Conservation (phyloP, 2,329 filamentous ascomycete genomes). For the Amauroascus niger region DNA sequence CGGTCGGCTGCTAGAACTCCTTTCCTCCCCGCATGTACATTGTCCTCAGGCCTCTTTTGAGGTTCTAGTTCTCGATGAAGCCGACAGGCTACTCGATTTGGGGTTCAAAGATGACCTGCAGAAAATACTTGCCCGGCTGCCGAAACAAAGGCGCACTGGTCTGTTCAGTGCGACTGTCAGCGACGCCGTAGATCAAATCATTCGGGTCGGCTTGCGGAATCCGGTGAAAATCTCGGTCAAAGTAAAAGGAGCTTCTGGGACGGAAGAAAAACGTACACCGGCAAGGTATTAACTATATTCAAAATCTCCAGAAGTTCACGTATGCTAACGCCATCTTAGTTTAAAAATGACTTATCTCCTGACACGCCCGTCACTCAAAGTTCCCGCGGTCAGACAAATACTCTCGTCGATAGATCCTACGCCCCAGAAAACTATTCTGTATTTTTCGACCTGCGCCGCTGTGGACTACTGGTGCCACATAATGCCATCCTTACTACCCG, state of each 20-base stretch:
- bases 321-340: conserved; percentile 31
- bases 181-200: conserved; percentile 86
- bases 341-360: conserved; percentile 83
- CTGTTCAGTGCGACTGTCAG: conserved; percentile 94
- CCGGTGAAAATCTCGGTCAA: conserved; percentile 92
- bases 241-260: conserved; percentile 65
- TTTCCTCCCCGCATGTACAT: conserved; percentile 78
- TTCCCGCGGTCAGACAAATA: conserved; percentile 62
- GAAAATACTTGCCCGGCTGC: conserved; percentile 69
- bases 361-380: conserved; percentile 66
- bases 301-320: background rate
- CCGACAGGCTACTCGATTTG: conserved; percentile 81
- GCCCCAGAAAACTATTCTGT: conserved; percentile 80
- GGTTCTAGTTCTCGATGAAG: conserved; percentile 85
- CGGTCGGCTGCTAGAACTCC: conserved; percentile 75
- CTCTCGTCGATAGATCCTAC: conserved; percentile 59
- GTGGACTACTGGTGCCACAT: conserved; percentile 90
- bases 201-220: conserved; percentile 83
- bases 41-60: conserved; percentile 85
- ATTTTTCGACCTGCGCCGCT: conserved; percentile 84
- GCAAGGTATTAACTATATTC: conserved; percentile 46
- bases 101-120: conserved; percentile 90
- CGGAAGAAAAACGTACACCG: conserved; percentile 77
- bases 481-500: conserved; percentile 61
- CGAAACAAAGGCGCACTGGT: conserved; percentile 87